Evolutionary conservation across 2,329 filamentous ascomycete species (phyloP).

Genomic region (Trichoderma sp.): DNA sequence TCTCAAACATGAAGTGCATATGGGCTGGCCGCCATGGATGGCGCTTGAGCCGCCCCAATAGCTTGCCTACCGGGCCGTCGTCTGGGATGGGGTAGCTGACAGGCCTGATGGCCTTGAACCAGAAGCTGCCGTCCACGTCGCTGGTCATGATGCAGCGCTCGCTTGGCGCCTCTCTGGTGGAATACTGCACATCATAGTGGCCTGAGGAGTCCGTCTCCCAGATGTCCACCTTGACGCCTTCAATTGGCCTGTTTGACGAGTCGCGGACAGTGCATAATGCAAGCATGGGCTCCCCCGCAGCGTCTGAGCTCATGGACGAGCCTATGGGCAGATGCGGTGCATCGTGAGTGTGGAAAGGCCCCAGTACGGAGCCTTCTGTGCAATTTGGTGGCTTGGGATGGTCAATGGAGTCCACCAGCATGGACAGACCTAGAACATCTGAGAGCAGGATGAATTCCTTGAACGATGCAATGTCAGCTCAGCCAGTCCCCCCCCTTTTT

Average conservation of each 20-base stretch:
- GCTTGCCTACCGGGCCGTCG: slow-evolving; percentile 79
- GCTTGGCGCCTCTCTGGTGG: slow-evolving; percentile 52
- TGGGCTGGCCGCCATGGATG: slow-evolving; percentile 79
- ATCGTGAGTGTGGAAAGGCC: slow-evolving; percentile 79
- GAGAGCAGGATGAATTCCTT: slow-evolving; percentile 77
- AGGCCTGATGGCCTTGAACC: slow-evolving; percentile 83
- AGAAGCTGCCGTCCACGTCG: slow-evolving; percentile 53
- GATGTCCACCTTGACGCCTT: slow-evolving; percentile 70
- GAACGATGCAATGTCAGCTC: background rate
- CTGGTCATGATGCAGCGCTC: slow-evolving; percentile 39
- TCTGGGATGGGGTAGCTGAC: slow-evolving; percentile 85
- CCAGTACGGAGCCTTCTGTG: slow-evolving; percentile 78
- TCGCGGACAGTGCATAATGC: slow-evolving; percentile 70
- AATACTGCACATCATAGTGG: slow-evolving; percentile 76
- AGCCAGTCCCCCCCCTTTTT: background rate
- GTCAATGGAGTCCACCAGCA: slow-evolving; percentile 76
- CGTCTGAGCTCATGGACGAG: slow-evolving; percentile 63
- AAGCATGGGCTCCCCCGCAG: slow-evolving; percentile 66
- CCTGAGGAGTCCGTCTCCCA: slow-evolving; percentile 80
- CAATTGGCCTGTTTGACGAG: slow-evolving; percentile 61
- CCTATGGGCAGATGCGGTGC: slow-evolving; percentile 59
- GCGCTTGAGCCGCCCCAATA: slow-evolving; percentile 68
- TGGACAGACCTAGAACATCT: slow-evolving; percentile 73
- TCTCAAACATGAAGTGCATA: slow-evolving; percentile 89
- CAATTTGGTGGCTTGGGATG: slow-evolving; percentile 70